A percentile compares a stretch with the other conserved stretches of the same genome.
Evolutionary conservation across 768 basidiomycete genomes (phyloP).

Genomic region (Pleurotus pulmonarius): DNA sequence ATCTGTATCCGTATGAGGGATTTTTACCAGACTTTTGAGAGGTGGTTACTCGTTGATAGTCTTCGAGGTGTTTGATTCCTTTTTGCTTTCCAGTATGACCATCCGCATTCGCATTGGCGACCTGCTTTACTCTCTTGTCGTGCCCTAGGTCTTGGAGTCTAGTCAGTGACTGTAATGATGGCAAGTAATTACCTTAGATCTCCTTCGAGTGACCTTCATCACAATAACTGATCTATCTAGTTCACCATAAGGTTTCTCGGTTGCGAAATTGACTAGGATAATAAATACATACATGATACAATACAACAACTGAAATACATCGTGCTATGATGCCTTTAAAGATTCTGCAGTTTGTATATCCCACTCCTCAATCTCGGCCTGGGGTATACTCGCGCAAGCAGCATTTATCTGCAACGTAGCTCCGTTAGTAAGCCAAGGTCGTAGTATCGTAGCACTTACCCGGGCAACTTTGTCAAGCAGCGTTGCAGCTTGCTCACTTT

Average conservation of each 20-base stretch:
- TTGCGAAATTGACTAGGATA: no score
- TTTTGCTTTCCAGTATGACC: no score
- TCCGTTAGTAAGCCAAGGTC: background rate
- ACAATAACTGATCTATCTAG: no score
- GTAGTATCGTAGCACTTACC: slow-evolving; percentile 34
- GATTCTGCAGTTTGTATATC: slow-evolving; percentile 45
- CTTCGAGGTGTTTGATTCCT: no score
- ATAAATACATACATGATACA: no score
- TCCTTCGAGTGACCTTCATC: no score
- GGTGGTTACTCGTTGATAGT: no score
- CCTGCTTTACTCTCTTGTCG: no score
- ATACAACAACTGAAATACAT: background rate
- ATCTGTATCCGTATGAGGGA: background rate
- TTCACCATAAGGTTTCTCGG: background rate
- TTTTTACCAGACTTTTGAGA: background rate
- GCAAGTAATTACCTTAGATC: no score
- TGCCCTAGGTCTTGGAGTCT: no score
- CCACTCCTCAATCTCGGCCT: slow-evolving; percentile 63
- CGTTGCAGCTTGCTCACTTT: slow-evolving; percentile 40
- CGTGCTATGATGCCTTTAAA: background rate
- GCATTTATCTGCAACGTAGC: slow-evolving; percentile 33
- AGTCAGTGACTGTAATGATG: no score
- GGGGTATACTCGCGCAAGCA: slow-evolving; percentile 52
- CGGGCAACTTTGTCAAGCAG: slow-evolving; percentile 45
- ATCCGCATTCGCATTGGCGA: no score